Evolutionary conservation across 2,329 filamentous ascomycete species (phyloP).

Genomic region (Hymenoscyphus fructigenus): DNA sequence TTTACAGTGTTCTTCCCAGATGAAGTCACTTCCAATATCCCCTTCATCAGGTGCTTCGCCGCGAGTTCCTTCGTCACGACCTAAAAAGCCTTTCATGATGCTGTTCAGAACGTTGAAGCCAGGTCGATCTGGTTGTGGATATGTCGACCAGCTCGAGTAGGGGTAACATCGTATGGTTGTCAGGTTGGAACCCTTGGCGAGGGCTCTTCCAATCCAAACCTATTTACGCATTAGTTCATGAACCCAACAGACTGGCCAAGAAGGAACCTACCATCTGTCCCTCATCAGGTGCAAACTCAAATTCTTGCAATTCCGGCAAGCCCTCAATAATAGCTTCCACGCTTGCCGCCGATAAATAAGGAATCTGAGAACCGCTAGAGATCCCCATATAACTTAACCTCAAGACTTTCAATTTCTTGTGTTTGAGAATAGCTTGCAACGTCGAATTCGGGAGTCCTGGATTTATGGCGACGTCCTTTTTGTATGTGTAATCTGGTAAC

Average conservation of each 20-base stretch:
- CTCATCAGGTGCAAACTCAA: no score
- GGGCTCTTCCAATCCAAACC: neutral
- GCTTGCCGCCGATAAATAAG: no score
- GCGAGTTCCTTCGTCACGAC: neutral
- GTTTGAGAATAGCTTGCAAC: no score
- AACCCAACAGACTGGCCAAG: no score
- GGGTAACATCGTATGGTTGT: constrained; percentile 5
- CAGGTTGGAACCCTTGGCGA: neutral
- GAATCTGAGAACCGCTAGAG: no score
- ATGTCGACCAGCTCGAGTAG: neutral
- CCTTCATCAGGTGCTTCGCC: neutral
- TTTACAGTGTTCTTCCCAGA: constrained; percentile 12
- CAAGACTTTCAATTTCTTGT: no score
- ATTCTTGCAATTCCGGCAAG: no score
- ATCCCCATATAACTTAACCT: no score
- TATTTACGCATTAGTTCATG: neutral
- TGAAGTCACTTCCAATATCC: neutral
- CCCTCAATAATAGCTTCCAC: no score
- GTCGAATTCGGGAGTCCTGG: no score
- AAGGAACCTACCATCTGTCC: no score
- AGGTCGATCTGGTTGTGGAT: neutral
- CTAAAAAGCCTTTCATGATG: constrained; percentile 6
- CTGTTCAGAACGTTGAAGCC: neutral
- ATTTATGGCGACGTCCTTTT: no score
- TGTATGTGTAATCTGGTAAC: neutral